These are phyloP conservation scores for Naganishia friedmannii DNA, from an alignment of 768 basidiomycete species.

Conservation along the genomic window DNA sequence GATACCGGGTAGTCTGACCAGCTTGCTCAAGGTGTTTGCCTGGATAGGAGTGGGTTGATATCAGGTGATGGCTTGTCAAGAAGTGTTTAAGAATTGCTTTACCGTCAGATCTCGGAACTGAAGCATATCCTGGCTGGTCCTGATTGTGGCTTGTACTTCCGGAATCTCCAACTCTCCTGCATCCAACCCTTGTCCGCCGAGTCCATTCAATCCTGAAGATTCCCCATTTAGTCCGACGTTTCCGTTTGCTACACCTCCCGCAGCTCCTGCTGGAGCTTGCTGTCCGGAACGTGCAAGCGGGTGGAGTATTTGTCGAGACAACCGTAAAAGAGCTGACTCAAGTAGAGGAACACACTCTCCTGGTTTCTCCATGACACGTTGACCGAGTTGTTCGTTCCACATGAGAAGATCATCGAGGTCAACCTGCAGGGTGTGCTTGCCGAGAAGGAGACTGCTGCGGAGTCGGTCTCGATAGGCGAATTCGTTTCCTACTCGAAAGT, in stretches of 20 bases:
- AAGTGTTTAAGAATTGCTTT: not conserved
- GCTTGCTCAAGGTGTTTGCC: constrained; percentile 87
- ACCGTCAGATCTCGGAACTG: constrained; percentile 90
- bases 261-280: constrained; percentile 53
- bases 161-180: constrained; percentile 56
- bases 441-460: constrained; percentile 80
- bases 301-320: constrained; percentile 77
- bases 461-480: constrained; percentile 93
- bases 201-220: constrained; percentile 5
- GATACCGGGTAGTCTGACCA: constrained; percentile 94
- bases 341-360: constrained; percentile 89
- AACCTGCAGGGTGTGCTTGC: constrained; percentile 81
- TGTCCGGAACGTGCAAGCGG: constrained; percentile 61
- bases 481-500: constrained; percentile 82
- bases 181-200: constrained; percentile 39
- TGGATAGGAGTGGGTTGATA: constrained; percentile 30
- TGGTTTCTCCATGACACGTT: constrained; percentile 82
- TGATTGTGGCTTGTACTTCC: constrained; percentile 80
- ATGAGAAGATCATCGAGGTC: constrained; percentile 66
- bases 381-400: constrained; percentile 91
- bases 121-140: constrained; percentile 85
- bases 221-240: constrained; percentile 6
- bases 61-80: not conserved
- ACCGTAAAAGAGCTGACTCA: constrained; percentile 81
- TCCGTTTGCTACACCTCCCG: constrained; percentile 56